phyloP scores from a whole-genome alignment of 805 yeast genomes.

The Ogataea methanolica region DNA sequence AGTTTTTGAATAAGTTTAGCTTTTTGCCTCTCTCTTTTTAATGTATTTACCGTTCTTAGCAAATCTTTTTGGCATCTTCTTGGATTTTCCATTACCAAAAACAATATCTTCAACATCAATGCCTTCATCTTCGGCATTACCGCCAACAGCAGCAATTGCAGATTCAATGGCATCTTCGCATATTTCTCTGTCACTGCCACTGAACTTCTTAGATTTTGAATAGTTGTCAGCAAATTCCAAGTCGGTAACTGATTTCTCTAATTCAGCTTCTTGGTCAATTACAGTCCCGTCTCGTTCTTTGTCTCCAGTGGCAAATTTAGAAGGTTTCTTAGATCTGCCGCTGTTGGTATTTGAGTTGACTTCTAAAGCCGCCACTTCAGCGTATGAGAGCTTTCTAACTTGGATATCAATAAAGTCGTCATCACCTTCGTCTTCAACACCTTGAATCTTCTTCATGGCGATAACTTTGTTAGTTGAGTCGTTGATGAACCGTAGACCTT shows the following conservation, averaged over 20 bases:
- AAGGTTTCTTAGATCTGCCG: not conserved
- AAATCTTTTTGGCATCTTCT: constrained; percentile 15
- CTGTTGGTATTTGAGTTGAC: constrained; percentile 2
- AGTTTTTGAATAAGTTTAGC: not conserved
- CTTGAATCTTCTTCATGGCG: constrained; percentile 28
- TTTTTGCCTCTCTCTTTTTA: constrained; percentile 10
- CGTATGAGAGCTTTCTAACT: constrained; percentile 45
- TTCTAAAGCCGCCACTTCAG: constrained; percentile 43
- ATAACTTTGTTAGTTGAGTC: constrained; percentile 25
- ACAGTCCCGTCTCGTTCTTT: constrained; percentile 10
- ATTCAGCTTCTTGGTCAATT: constrained; percentile 27
- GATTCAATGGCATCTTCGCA: not conserved
- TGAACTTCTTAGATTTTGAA: constrained; percentile 12
- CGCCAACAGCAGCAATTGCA: constrained; percentile 1
- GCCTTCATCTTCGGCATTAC: not conserved
- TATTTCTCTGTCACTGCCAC: not conserved
- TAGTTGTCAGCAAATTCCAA: constrained; percentile 25
- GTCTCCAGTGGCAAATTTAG: not conserved
- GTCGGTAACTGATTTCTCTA: constrained; percentile 31
- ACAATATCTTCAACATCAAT: constrained; percentile 4
- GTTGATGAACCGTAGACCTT: constrained; percentile 1
- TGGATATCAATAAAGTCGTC: constrained; percentile 43
- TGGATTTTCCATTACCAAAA: constrained; percentile 1
- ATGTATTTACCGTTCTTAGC: constrained; percentile 16
- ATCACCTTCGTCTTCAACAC: constrained; percentile 23